phyloP scores from a whole-genome alignment of 192 early-diverging fungal species.

The Funneliformis geosporum region DNA sequence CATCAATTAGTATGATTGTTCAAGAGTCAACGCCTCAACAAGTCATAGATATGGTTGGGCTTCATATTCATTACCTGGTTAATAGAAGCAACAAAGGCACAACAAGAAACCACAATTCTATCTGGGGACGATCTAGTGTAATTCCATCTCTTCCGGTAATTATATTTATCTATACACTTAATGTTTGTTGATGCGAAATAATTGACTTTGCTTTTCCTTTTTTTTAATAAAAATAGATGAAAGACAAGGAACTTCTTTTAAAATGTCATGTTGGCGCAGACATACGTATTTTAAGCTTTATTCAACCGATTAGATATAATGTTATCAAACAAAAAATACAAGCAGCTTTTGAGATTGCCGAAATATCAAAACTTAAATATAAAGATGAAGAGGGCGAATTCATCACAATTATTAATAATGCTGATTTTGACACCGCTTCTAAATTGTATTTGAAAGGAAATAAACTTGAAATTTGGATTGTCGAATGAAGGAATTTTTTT shows the following conservation, averaged over 20 bases:
- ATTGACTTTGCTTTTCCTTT: too few relatives aligned
- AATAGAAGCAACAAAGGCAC: background rate
- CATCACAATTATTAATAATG: background rate
- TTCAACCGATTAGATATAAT: background rate
- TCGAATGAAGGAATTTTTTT: too few relatives aligned
- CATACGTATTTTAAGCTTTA: constrained; percentile 1
- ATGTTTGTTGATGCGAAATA: too few relatives aligned
- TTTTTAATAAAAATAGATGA: background rate
- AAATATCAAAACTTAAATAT: background rate
- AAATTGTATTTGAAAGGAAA: constrained; percentile 6
- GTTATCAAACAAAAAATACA: background rate
- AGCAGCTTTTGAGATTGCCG: background rate
- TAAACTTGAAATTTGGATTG: background rate
- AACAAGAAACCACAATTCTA: background rate
- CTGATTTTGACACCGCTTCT: background rate
- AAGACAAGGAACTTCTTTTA: background rate
- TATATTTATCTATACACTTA: background rate
- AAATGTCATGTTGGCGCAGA: background rate
- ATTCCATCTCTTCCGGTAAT: background rate
- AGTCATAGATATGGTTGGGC: background rate
- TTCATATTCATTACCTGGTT: background rate
- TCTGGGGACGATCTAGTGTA: background rate
- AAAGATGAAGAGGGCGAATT: constrained; percentile 16
- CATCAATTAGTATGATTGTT: background rate
- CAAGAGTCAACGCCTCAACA: constrained; percentile 6